Evolutionary conservation across 1,139 yeast species (phyloP), one percentile per base, ranked within the genome.

Genomic region (Kazachstania sp.): DNA sequence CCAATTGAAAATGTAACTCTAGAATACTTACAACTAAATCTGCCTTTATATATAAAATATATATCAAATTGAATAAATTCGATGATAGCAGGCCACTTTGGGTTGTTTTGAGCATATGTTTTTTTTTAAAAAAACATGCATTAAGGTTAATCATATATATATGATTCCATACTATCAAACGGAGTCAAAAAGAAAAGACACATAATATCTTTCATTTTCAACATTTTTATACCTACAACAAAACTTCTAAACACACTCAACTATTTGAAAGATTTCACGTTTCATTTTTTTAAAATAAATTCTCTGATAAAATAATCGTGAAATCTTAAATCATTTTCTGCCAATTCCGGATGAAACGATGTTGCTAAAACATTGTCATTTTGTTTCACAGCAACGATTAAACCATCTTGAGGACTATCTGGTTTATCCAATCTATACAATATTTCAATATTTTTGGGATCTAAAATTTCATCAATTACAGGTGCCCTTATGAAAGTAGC

Each of bases 401-500:
- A 60, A 5, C 51, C 54, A 12, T 46, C 40, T 0, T 74, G 54
- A 23, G 51, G 52, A 3, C 69, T 63, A 12, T 16, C 15, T 23
- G 30, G 20, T 29, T 23, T 26, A n/a, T 42, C 36, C 45, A 78
- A 62, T 12, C 65, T 61, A 47, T 72, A 71, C 41, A 79, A 64
- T 1, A 77, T 63, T 52, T 76, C 68, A 1, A 77, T 76, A 1
- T 70, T 67, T 8, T 52, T 46, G 1, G 48, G 41, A 51, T 71
- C 55, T 45, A 69, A 56, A 5, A 77, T 60, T 34, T 64, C 61
- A 26, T 75, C 72, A 8, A 85, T 81, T 1, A 83, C 82, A 0
- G 95, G 95, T 0, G 95, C 95, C 42, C 95, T 69, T 41, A 86
- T 86, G 60, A 86, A 86, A 1, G 81, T 76, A 2, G 87, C 74